These are phyloP conservation scores for Eucalyptus sideroxylon DNA, from an alignment of 345 rosid species.

Conservation along the genomic window DNA sequence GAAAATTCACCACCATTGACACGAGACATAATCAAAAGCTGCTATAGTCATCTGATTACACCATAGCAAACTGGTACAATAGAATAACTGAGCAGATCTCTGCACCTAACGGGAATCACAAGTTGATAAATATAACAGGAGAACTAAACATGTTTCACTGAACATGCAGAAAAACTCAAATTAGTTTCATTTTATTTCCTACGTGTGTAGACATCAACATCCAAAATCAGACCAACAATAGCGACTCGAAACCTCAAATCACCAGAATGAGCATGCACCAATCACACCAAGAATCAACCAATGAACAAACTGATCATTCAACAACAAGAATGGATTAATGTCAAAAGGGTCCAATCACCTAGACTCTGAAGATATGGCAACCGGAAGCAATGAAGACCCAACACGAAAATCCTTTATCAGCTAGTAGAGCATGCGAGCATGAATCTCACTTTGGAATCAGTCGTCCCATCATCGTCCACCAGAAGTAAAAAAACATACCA, in stretches of 20 bases:
- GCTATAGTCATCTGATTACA: too few species aligned
- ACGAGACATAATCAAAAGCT: neutral
- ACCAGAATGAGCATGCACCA: neutral
- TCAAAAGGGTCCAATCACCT: neutral
- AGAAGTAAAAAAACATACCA: too few species aligned
- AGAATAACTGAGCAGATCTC: rapidly evolving
- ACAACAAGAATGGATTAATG: neutral
- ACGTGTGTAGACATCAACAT: rapidly evolving
- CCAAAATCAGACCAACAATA: neutral
- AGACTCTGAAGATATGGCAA: too few species aligned
- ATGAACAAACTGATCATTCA: rapidly evolving
- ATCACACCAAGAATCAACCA: neutral
- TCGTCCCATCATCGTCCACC: rapidly evolving
- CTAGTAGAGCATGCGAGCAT: too few species aligned
- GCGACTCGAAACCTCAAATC: neutral
- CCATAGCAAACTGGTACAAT: neutral
- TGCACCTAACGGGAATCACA: neutral
- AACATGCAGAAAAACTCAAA: neutral
- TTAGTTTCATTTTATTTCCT: neutral
- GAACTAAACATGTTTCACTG: neutral
- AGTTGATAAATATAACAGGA: neutral
- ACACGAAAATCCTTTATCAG: too few species aligned
- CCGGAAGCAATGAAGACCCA: too few species aligned
- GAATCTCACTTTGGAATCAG: too few species aligned
- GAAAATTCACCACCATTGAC: too few species aligned